Base-by-base conservation (phyloP, 768 basidiomycete genomes). In the Cyclocybe cylindracea region DNA sequence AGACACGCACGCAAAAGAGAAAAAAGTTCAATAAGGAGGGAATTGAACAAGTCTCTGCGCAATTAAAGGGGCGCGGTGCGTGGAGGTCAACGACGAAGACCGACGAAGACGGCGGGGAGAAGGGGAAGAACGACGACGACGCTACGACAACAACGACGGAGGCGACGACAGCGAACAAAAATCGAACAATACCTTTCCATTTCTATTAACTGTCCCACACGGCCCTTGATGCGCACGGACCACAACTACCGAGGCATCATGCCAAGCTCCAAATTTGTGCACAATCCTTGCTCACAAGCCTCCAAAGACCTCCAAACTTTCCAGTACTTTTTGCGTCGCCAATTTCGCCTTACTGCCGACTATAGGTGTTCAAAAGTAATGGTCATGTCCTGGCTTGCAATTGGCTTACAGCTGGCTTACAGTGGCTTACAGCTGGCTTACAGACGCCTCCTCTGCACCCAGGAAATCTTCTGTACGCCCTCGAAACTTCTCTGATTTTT, bases 1-100 rank as follows among this genome's bases (percentile, higher is more conserved):
- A 64, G 64, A 72, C 70, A 68, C 67, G 70, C 67, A 67, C 66
- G 66, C 63, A 72, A 68, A 66, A 67, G 62, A 66, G 62, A 54
- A 63, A 60, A 63, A 66, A 54, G 61, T 65, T 60, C 62, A 68
- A 68, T 64, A 66, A 65, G 61, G 59, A 61, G 61, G 61, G 65
- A 68, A 69, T 69, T 67, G 64, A 66, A 69, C 66, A 61, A 60
- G 59, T 58, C 65, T 67, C 66, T 61, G 65, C 63, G 63, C 64
- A 58, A 53, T 44, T 51, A 61, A 61, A 59, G 59, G 57, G 51
- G 63, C 63, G 61, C 59, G 51, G 53, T 59, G 56, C 60, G 62
- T 60, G 61, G 54, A 60, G 63, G 63, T 66, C 68, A 60, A 66
- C 64, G 65, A 66, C 63, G 65, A 57, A 24, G 24, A 24, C 24